These are phyloP conservation scores for Lentinula raphanica DNA, from an alignment of 768 basidiomycete species.

Conservation along the genomic window DNA sequence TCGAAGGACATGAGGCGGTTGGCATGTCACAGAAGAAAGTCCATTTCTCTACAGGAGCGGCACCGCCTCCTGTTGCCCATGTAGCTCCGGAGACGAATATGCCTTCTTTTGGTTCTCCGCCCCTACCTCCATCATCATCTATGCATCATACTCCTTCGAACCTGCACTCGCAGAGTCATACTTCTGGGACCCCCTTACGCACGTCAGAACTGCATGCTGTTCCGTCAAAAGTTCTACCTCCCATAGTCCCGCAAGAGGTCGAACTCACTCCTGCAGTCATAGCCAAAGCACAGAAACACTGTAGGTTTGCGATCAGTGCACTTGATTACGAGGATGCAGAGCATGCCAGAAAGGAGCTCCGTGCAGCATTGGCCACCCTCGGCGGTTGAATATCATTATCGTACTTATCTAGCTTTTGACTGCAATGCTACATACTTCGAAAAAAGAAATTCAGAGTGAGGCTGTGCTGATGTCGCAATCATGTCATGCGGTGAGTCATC, in stretches of 20 bases:
- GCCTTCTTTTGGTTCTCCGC: slow-evolving; percentile 10
- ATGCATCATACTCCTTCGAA: background rate
- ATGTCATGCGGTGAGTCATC: no score
- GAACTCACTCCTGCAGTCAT: slow-evolving; percentile 65
- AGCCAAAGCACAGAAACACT: slow-evolving; percentile 83
- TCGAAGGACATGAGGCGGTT: slow-evolving; percentile 12
- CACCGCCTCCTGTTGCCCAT: slow-evolving; percentile 2
- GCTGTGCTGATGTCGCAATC: background rate
- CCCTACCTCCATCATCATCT: background rate
- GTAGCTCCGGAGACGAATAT: background rate
- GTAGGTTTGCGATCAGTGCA: slow-evolving; percentile 89
- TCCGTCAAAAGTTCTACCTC: slow-evolving; percentile 15
- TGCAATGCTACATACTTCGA: no score
- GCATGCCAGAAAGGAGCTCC: slow-evolving; percentile 80
- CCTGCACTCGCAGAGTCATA: slow-evolving; percentile 20
- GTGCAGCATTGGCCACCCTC: slow-evolving; percentile 63
- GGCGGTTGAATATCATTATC: slow-evolving; percentile 37
- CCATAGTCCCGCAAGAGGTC: slow-evolving; percentile 21
- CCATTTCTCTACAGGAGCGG: slow-evolving; percentile 7
- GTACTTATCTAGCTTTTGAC: background rate
- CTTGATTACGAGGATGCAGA: slow-evolving; percentile 92
- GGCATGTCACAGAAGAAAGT: slow-evolving; percentile 6
- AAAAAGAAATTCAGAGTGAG: no score
- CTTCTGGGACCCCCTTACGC: slow-evolving; percentile 21
- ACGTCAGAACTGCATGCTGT: background rate